Evolutionary conservation across 192 early-diverging fungal genomes (phyloP), one percentile per base, ranked within the genome.

Genomic region (Backusella mclennaniae): DNA sequence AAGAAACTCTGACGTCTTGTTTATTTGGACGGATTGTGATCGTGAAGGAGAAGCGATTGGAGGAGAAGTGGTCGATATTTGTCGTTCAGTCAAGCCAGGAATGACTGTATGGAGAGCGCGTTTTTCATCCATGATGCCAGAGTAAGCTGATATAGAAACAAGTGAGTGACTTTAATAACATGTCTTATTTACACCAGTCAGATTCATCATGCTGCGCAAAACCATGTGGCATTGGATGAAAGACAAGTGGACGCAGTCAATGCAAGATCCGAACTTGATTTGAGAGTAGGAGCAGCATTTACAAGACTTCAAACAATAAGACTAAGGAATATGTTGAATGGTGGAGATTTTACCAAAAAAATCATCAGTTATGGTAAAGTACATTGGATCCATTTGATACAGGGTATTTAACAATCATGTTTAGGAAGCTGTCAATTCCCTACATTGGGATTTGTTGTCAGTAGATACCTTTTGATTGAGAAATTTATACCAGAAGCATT

Each of bases 11-110:
- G 84, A 92, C 12, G 78, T 89, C 56, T 78, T 99, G 38, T 90
- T 97, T 56, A 99, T 99, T 59, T 99, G 98, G 98, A 99, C 98
- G 5, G 98, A 99, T 88, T 98, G 97, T 76, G 97, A 99, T 87
- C 89, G 93, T 9, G 96, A 98, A 84, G 97, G 97, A 35, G 97
- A 99, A 75, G 90, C 90, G 41, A 99, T 99, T 74, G 97, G 98
- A 15, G 79, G 83, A 12, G 98, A 99, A 71, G 88, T 96, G 19
- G 90, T 85, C 0, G 81, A 85, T 6, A 84, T 98, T 0, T 95
- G 95, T 69, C 77, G 78, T 6, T 42, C 71, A 12, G 85, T 82
- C 0, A 96, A 97, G 72, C 82, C 84, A 23, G 72, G 87, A 6
- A 87, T 99, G 9, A 36, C 75, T 11, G 92, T 99, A 6, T 87